Percentiles rank a stretch among this genome's conserved stretches.
phyloP scores from a whole-genome alignment of 1,139 yeast species.

The Candida pseudoviswanathii region DNA sequence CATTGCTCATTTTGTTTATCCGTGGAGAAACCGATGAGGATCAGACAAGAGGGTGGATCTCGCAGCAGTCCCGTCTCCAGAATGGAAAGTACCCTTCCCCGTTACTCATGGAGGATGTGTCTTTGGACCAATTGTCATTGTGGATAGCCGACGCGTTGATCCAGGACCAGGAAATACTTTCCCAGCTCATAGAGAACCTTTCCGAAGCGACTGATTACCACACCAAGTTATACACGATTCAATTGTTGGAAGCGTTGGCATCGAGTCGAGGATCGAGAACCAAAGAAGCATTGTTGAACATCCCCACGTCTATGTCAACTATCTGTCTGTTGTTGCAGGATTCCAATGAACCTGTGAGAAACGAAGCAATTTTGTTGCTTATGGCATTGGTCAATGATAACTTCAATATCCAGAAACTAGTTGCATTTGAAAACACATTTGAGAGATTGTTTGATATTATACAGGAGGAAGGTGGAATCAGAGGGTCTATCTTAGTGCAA shows the following conservation, averaged over 20 bases:
- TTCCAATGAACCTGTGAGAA: conserved; percentile 82
- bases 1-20: conserved; percentile 77
- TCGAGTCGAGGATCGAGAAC: conserved; percentile 75
- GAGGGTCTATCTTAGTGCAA: conserved; percentile 88
- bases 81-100: conserved; percentile 88
- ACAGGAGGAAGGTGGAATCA: conserved; percentile 84
- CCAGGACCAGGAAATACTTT: conserved; percentile 62
- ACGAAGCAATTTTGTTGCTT: conserved; percentile 81
- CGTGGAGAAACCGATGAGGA: conserved; percentile 63
- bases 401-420: conserved; percentile 85
- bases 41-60: conserved; percentile 67
- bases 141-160: conserved; percentile 97
- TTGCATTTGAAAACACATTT: conserved; percentile 93
- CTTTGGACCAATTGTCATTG: conserved; percentile 81
- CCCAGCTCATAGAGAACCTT: conserved; percentile 56
- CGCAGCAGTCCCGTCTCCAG: conserved; percentile 74
- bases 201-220: conserved; percentile 67
- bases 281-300: conserved; percentile 69
- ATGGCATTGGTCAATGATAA: conserved; percentile 83
- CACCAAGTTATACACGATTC: conserved; percentile 76
- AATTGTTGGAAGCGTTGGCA: conserved; percentile 80
- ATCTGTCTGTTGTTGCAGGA: conserved; percentile 73
- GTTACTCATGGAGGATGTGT: conserved; percentile 56
- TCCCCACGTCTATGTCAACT: conserved; percentile 81
- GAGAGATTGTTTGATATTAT: conserved; percentile 78